Evolutionary conservation across 83 land plant species (phyloP).

Genomic region (Isoetes engelmannii): DNA sequence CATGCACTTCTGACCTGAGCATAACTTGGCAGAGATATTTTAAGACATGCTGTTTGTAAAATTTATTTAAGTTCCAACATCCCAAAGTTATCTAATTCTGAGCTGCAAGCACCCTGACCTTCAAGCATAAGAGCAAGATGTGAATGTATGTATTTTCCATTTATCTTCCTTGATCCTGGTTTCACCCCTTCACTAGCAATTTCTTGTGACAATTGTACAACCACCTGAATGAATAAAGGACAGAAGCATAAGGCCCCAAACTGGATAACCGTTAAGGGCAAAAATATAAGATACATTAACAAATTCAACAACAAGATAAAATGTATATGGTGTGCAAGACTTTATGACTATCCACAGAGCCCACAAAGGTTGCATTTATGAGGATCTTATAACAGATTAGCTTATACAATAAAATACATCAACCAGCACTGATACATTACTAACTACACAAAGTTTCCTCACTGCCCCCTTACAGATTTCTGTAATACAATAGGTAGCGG

Average conservation of each 20-base stretch:
- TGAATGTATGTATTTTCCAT: conserved; percentile 74
- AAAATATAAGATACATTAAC: too few species aligned
- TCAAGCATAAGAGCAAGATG: conserved; percentile 64
- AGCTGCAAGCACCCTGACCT: conserved; percentile 27
- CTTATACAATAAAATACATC: neutral
- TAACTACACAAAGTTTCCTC: neutral
- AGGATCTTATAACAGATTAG: neutral
- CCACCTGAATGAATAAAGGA: conserved; percentile 27
- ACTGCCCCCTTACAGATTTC: neutral
- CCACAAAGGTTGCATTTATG: neutral
- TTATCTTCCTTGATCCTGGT: conserved; percentile 57
- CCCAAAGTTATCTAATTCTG: too few species aligned
- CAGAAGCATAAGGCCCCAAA: neutral
- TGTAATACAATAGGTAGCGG: neutral
- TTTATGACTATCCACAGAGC: neutral
- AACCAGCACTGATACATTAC: neutral
- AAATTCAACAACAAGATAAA: neutral
- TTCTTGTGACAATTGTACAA: conserved; percentile 66
- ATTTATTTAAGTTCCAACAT: too few species aligned
- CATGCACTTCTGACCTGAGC: too few species aligned
- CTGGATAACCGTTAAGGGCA: too few species aligned
- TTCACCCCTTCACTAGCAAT: conserved; percentile 46
- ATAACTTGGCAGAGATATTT: too few species aligned
- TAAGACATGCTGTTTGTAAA: too few species aligned
- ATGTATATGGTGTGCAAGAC: neutral